Percentiles rank a stretch among this genome's conserved stretches.
Conservation (phyloP, 2,329 filamentous ascomycete genomes). For the Bretziella fagacearum region DNA sequence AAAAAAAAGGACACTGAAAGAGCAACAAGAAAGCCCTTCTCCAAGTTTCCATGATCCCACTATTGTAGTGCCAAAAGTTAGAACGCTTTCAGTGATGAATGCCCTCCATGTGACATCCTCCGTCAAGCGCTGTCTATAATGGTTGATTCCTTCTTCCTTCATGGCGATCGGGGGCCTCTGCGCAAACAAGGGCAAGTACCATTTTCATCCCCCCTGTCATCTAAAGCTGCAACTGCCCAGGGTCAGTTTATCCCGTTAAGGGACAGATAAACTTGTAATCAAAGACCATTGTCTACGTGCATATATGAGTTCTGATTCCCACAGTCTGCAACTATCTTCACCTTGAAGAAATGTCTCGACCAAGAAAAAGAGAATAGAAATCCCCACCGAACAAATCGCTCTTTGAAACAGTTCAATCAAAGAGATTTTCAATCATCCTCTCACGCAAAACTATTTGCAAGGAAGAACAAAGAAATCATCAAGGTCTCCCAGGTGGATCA, state of each 20-base stretch:
- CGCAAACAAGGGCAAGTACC: background rate
- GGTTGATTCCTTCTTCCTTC: slow-evolving; percentile 1
- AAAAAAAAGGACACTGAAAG: too few relatives aligned
- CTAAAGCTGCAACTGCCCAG: background rate
- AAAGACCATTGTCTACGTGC: too few relatives aligned
- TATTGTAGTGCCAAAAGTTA: background rate
- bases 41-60: background rate
- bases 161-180: background rate
- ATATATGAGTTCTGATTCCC: too few relatives aligned
- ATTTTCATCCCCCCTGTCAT: background rate
- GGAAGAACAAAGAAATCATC: background rate
- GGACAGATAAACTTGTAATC: background rate
- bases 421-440: too few relatives aligned
- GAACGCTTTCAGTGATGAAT: background rate
- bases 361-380: too few relatives aligned
- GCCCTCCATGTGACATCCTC: background rate
- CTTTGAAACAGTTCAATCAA: too few relatives aligned
- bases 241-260: background rate
- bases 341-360: too few relatives aligned
- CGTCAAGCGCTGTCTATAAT: slow-evolving; percentile 1
- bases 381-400: too few relatives aligned
- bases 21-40: too few relatives aligned
- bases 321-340: too few relatives aligned
- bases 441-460: background rate
- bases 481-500: background rate